Percentiles rank a stretch among this genome's conserved stretches.
phyloP scores from a whole-genome alignment of 768 basidiomycete species.

The Termitomyces sp. region DNA sequence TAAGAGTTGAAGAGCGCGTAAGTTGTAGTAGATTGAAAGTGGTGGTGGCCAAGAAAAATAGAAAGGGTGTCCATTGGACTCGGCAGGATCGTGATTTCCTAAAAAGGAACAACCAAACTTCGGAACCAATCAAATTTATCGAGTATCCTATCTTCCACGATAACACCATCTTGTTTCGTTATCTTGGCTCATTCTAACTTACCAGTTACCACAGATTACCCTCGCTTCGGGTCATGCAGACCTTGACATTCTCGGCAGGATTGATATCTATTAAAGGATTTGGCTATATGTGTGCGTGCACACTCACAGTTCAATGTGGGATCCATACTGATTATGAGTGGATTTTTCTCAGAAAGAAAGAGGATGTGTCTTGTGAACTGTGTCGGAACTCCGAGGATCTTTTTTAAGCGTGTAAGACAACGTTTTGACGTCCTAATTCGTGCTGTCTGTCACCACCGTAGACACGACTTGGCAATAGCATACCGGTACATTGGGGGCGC shows the following conservation, averaged over 20 bases:
- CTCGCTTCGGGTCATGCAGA: not conserved
- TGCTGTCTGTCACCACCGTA: conserved; percentile 1
- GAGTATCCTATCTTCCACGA: not conserved
- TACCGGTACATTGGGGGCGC: not conserved
- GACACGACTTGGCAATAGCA: conserved; percentile 4
- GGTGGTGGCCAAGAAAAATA: not conserved
- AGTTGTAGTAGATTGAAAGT: not conserved
- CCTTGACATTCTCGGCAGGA: not conserved
- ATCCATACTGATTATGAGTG: not conserved
- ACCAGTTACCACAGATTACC: not conserved
- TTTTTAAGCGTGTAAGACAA: conserved; percentile 1
- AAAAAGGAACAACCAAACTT: not conserved
- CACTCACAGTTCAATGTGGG: conserved; percentile 3
- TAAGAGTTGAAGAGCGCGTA: not conserved
- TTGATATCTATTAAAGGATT: not conserved
- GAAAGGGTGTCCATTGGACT: not conserved
- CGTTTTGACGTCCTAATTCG: not conserved
- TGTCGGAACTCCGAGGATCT: conserved; percentile 11
- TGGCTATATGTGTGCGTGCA: not conserved
- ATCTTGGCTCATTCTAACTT: not conserved
- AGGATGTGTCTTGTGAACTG: conserved; percentile 8
- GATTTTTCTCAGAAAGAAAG: not conserved
- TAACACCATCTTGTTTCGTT: not conserved
- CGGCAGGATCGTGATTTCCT: not conserved
- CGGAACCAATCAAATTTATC: not conserved